A percentile compares a stretch with the other conserved stretches of the same genome.
These are phyloP conservation scores for Syzygium aromaticum DNA, from an alignment of 345 rosid species.

Conservation along the genomic window DNA sequence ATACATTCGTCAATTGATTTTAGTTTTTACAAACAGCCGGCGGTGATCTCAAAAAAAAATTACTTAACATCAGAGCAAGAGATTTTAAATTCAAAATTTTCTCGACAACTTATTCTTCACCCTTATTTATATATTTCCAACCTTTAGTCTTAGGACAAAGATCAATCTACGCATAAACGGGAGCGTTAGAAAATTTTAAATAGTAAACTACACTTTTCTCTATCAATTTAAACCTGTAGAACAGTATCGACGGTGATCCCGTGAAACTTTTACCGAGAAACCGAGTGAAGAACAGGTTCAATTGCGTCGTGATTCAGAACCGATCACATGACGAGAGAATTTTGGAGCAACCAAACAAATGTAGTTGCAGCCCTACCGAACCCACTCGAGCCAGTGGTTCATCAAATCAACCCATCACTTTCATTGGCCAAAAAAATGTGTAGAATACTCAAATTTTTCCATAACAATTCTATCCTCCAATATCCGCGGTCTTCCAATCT, in stretches of 20 bases:
- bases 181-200: neutral
- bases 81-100: neutral
- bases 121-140: neutral
- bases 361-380: neutral
- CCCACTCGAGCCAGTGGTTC: neutral
- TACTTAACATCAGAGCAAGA: neutral
- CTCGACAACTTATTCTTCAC: neutral
- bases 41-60: rapidly evolving
- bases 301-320: neutral
- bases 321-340: neutral
- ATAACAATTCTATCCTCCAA: neutral
- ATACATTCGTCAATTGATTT: rapidly evolving
- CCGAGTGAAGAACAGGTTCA: neutral
- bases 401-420: neutral
- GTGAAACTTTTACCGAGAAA: neutral
- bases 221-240: neutral
- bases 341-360: neutral
- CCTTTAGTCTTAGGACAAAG: neutral
- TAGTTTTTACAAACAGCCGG: neutral
- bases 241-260: rapidly evolving
- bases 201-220: neutral
- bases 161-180: neutral
- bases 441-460: neutral
- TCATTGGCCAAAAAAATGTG: neutral
- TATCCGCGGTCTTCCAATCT: neutral